A percentile compares a stretch with the other conserved stretches of the same genome.
Evolutionary conservation across 2,329 filamentous ascomycete species (phyloP).

Genomic region (Dothideomycetes sp.): DNA sequence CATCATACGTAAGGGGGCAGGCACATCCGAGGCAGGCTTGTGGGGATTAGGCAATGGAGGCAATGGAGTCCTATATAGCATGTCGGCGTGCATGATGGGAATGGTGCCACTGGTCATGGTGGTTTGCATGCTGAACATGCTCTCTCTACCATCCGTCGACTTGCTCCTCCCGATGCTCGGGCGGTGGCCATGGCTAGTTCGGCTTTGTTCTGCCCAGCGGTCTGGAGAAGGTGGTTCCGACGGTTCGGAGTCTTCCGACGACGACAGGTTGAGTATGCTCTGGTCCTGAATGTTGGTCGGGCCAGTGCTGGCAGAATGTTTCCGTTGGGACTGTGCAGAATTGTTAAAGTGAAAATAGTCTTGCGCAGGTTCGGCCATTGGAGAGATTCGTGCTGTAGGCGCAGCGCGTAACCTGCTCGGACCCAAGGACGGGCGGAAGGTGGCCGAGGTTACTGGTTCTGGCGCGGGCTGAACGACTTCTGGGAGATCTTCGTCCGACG

Average conservation of each 20-base stretch:
- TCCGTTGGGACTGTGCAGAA: constrained; percentile 1
- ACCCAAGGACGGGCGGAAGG: constrained; percentile 11
- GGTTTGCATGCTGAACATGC: constrained; percentile 12
- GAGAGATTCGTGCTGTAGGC: constrained; percentile 10
- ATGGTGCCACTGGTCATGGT: constrained; percentile 17
- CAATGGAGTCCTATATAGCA: constrained; percentile 10
- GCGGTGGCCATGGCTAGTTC: constrained; percentile 3
- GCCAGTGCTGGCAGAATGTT: not conserved
- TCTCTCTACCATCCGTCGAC: constrained; percentile 6
- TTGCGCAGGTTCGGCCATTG: constrained; percentile 2
- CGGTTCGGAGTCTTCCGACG: constrained; percentile 23
- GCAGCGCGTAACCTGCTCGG: constrained; percentile 10
- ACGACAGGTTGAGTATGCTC: constrained; percentile 10
- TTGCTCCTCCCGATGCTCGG: constrained; percentile 3
- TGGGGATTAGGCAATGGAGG: constrained; percentile 7
- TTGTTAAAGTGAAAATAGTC: constrained; percentile 9
- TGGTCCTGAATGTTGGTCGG: constrained; percentile 6
- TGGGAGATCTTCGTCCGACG: constrained; percentile 13
- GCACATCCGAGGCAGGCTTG: not conserved
- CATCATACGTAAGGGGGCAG: constrained; percentile 3
- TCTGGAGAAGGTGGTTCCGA: constrained; percentile 7
- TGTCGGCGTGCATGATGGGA: constrained; percentile 13
- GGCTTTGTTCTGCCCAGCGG: constrained; percentile 6
- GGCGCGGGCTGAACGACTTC: constrained; percentile 9
- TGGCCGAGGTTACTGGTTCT: constrained; percentile 6